Base-by-base conservation (phyloP, 2,329 filamentous ascomycete species). In the Aspergillus sp. region DNA sequence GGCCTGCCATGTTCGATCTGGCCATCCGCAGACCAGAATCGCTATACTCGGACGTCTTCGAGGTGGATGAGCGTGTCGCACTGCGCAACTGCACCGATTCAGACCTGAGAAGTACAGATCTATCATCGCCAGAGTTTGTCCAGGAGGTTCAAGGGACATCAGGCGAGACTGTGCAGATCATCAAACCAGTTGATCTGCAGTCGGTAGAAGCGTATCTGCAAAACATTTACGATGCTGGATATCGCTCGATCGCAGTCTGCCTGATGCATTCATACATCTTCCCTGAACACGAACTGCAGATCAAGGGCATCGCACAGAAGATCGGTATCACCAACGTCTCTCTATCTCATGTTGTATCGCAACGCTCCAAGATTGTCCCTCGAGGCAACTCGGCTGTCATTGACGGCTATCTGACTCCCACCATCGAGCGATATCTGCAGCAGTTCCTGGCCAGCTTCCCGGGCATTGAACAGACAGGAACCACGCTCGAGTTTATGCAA, bases 231-330 rank as follows among this genome's bases (percentile, higher is more conserved):
- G 79, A 86, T 48, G 71, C 75, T 29, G 87, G 87, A 0, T 83
- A 94, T 54, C 77, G 78, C 49, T 94, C 88, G 61, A 84, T 96
- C 53, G 90, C 90, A 3, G 88, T 96, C 2, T 94, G 88, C 56
- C 70, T 96, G 46, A 90, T 95, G 83, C 90, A 96, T 61, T 86
- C 86, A 5, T 96, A 95, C 61, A 95, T 89, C 0, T 96, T 88
- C 59, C 89, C 89, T 1, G 81, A 86, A 39, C 90, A 96, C 56
- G 90, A 96, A 62, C 82, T 83, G 1, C 60, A 89, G 34, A 76
- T 95, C 7, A 89, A 89, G 11, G 78, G 75, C 51, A 71, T 95
- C 38, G 90, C 90, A 1, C 76, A 74, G 45, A 85, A 93, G 11
- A 83, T 95, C 51, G 90, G 90, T 1, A 93, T 94, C 59, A 68